Evolutionary conservation across 1,139 yeast genomes (phyloP), one percentile per base, ranked within the genome.

Genomic region (Keqinozyma sinolaborantium): DNA sequence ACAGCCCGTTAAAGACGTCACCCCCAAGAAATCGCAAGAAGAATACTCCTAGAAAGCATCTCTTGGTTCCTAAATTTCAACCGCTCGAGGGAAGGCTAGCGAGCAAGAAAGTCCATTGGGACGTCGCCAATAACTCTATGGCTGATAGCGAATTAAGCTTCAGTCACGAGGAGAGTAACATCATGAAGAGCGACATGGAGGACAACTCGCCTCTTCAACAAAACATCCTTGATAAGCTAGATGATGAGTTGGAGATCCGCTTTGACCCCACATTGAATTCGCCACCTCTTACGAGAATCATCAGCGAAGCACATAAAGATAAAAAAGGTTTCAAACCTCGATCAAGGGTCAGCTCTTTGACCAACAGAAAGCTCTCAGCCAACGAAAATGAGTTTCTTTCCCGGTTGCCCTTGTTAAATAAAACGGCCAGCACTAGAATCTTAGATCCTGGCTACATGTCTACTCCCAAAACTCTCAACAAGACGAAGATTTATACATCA

Each of bases 41-140:
- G 30, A 38, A 44, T 27, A 29, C 5, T 32, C 32, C 8, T 35
- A 36, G 24, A n/a, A n/a, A n/a, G n/a, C n/a, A n/a, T n/a, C n/a
- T n/a, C n/a, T n/a, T n/a, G n/a, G n/a, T n/a, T n/a, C n/a, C 44
- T 10, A 45, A 38, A 29, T 16, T 36, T 16, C 36, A 55, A 16
- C 50, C 56, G 5, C 26, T 28, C 10, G 21, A 18, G 16, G 31
- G 39, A 20, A 13, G 30, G 13, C 40, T 38, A 34, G 30, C 31
- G 5, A 30, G 42, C 5, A 64, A 60, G 33, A 60, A 56, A 31
- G 70, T 65, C 0, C 60, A 68, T 30, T 64, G 71, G 64, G 67
- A 61, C 38, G 56, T 58, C 2, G 62, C 63, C 5, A 50, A 48
- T 19, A 50, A 39, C 24, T 36, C 38, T 21, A 53, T 61, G 52